Percentiles rank a stretch among this genome's conserved stretches.
phyloP scores from a whole-genome alignment of 257 asterid genomes.

The Plantago elongata region DNA sequence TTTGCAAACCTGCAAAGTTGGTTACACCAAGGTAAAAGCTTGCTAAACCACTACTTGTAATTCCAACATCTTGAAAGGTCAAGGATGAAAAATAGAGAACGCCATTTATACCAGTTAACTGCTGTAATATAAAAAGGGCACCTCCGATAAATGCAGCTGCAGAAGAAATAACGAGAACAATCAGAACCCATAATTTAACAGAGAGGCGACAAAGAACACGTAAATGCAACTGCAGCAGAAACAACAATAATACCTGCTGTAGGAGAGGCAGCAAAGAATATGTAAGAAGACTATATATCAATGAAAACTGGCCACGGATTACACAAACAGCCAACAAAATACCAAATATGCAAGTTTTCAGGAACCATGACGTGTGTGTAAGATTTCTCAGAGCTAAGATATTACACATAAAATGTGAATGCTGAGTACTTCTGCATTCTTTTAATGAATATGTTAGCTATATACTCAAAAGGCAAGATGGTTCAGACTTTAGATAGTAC shows the following conservation, averaged over 20 bases:
- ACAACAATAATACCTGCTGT: constrained; percentile 14
- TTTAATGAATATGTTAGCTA: no score
- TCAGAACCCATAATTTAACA: constrained; percentile 13
- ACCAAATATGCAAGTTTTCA: no score
- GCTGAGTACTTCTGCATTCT: no score
- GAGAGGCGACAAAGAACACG: neutral
- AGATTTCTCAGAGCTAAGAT: no score
- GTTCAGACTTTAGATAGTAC: no score
- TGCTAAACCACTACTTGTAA: constrained; percentile 62
- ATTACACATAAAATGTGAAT: no score
- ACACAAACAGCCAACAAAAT: neutral
- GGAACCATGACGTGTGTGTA: no score
- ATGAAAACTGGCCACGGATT: no score
- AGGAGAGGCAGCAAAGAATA: neutral
- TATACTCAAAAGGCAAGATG: no score
- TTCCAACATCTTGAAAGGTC: constrained; percentile 77
- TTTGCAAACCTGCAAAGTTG: constrained; percentile 64
- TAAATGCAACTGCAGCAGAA: constrained; percentile 54
- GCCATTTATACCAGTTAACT: constrained; percentile 83
- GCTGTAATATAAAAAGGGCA: constrained; percentile 72
- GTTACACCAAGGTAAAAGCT: constrained; percentile 68
- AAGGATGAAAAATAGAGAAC: constrained; percentile 83
- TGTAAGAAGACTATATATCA: no score
- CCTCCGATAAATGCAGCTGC: constrained; percentile 87
- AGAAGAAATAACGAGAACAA: constrained; percentile 23